These are phyloP conservation scores for Elaeis guineensis DNA, from an alignment of 176 grass and related monocot species.

Conservation along the genomic window DNA sequence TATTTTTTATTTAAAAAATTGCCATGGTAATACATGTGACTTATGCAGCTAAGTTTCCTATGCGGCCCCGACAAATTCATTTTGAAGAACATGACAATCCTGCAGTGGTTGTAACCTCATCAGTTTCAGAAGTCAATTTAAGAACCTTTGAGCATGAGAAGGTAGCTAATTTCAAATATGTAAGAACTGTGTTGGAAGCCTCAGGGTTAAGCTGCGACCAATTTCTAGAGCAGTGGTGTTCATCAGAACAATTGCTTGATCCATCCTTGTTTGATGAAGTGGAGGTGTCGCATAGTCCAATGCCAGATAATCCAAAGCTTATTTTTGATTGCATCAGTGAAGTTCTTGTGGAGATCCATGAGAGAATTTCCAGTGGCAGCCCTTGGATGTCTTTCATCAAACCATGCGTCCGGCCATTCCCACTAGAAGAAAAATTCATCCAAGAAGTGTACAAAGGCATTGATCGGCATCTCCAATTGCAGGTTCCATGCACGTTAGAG, in stretches of 20 bases:
- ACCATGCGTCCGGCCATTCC: slow-evolving; percentile 20
- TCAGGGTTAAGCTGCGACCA: slow-evolving; percentile 36
- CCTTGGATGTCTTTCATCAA: slow-evolving; percentile 5
- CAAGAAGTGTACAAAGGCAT: slow-evolving; percentile 58
- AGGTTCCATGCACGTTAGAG: slow-evolving; percentile 50
- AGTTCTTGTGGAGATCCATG: slow-evolving; percentile 21
- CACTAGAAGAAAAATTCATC: slow-evolving; percentile 46
- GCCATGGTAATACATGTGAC: background rate
- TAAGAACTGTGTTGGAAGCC: slow-evolving; percentile 41
- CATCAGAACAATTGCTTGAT: slow-evolving; percentile 35
- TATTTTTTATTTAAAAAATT: background rate
- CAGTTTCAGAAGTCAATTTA: slow-evolving; percentile 18
- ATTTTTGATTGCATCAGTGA: slow-evolving; percentile 16
- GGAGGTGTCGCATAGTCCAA: slow-evolving; percentile 37
- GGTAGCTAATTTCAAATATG: slow-evolving; percentile 34
- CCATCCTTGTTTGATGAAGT: slow-evolving; percentile 71
- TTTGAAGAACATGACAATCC: slow-evolving; percentile 36
- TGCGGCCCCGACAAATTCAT: slow-evolving; percentile 34
- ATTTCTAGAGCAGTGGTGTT: slow-evolving; percentile 46
- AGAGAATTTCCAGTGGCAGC: slow-evolving; percentile 31
- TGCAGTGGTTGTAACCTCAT: slow-evolving; percentile 12
- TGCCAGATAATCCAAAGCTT: slow-evolving; percentile 54
- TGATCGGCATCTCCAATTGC: slow-evolving; percentile 34
- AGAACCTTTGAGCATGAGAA: slow-evolving; percentile 34
- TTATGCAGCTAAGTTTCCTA: slow-evolving; percentile 56